Evolutionary conservation across 2,329 filamentous ascomycete genomes (phyloP).

Genomic region (Neonectria neomacrospora): DNA sequence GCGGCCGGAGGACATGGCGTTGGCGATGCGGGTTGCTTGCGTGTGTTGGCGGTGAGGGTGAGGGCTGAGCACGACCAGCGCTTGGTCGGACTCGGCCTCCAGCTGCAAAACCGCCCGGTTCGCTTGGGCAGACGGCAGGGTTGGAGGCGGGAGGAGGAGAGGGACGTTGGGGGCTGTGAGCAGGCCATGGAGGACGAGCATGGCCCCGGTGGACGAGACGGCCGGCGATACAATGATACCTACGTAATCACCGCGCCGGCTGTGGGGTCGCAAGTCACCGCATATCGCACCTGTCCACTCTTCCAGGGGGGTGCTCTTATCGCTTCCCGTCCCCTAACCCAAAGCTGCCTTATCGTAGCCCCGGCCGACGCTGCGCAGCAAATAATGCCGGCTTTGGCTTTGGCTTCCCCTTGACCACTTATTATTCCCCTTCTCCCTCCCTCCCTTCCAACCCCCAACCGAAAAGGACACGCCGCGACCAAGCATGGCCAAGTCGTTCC

Average conservation of each 20-base stretch:
- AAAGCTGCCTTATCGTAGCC: constrained; percentile 32
- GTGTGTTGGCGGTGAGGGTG: not conserved
- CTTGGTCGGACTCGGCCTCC: constrained; percentile 50
- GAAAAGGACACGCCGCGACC: constrained; percentile 5
- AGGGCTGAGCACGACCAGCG: constrained; percentile 46
- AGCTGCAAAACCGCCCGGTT: constrained; percentile 43
- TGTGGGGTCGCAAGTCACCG: not conserved
- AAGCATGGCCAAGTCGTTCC: constrained; percentile 66
- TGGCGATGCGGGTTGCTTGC: not conserved
- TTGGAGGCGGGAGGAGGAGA: constrained; percentile 8
- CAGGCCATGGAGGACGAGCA: not conserved
- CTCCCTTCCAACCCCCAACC: constrained; percentile 10
- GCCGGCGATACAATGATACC: constrained; percentile 15
- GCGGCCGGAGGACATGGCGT: constrained; percentile 80
- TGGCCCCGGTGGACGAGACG: not conserved
- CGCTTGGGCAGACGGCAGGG: constrained; percentile 17
- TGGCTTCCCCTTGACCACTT: constrained; percentile 23
- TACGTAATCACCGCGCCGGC: too few relatives aligned
- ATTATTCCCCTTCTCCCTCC: constrained; percentile 21
- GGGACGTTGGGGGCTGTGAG: constrained; percentile 9
- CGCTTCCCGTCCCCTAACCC: constrained; percentile 12
- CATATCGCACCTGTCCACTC: constrained; percentile 7
- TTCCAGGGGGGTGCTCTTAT: not conserved
- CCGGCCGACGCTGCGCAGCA: constrained; percentile 4
- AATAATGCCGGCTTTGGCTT: constrained; percentile 17